phyloP scores from a whole-genome alignment of 306 rosid genomes.

The Rubus idaeus region DNA sequence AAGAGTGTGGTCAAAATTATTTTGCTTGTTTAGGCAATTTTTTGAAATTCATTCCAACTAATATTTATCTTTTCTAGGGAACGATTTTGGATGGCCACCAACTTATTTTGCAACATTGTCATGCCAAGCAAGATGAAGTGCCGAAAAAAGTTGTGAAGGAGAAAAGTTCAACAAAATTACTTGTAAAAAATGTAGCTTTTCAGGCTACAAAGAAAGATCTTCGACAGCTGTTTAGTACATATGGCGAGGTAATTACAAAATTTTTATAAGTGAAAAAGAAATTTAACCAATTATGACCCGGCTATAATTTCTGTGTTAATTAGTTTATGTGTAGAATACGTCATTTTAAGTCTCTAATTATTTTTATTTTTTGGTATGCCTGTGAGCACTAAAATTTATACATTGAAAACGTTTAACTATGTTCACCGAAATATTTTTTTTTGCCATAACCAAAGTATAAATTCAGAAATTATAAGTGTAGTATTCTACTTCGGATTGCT shows the following conservation, averaged over 20 bases:
- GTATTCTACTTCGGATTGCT: too few species aligned
- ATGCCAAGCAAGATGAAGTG: constrained; percentile 60
- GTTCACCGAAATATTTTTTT: too few species aligned
- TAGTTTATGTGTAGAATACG: too few species aligned
- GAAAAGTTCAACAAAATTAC: constrained; percentile 81
- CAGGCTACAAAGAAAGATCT: constrained; percentile 87
- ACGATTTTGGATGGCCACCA: constrained; percentile 86
- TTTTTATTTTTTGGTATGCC: background rate
- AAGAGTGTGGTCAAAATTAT: constrained; percentile 15
- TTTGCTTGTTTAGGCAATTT: constrained; percentile 19
- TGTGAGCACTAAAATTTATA: too few species aligned
- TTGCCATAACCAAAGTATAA: too few species aligned
- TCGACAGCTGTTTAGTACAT: constrained; percentile 81
- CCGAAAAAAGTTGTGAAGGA: constrained; percentile 54
- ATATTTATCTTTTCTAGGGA: constrained; percentile 48
- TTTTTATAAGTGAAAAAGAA: background rate
- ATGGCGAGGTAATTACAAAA: constrained; percentile 78
- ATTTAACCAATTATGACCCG: background rate
- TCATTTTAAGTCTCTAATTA: background rate
- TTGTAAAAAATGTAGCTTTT: constrained; percentile 82
- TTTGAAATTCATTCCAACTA: constrained; percentile 25
- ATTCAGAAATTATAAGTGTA: too few species aligned
- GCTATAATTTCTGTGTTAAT: background rate
- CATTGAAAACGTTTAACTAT: too few species aligned
- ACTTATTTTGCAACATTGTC: constrained; percentile 73